Evolutionary conservation across 441 rosid species (phyloP).

Genomic region (California macrophylla): DNA sequence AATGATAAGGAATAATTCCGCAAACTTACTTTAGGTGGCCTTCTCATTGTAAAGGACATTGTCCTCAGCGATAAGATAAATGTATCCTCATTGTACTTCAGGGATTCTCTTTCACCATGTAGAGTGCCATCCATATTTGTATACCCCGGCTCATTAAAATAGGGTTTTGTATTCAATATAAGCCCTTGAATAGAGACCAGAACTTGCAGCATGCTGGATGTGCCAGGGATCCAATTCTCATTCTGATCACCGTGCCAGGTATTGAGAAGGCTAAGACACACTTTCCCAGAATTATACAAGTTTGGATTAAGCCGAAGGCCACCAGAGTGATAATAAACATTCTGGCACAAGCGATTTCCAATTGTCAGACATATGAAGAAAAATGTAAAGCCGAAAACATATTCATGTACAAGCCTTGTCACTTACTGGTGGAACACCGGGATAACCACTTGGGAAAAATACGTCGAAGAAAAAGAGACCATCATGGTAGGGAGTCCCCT

Average conservation of each 20-base stretch:
- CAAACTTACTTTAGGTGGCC: slow-evolving; percentile 56
- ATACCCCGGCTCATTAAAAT: slow-evolving; percentile 97
- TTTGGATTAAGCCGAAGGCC: slow-evolving; percentile 97
- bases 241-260: slow-evolving; percentile 94
- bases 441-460: slow-evolving; percentile 64
- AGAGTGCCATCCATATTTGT: slow-evolving; percentile 82
- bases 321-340: slow-evolving; percentile 86
- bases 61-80: slow-evolving; percentile 83
- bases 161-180: slow-evolving; percentile 84
- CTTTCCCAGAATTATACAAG: slow-evolving; percentile 84
- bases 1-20: not conserved
- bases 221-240: slow-evolving; percentile 91
- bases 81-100: slow-evolving; percentile 80
- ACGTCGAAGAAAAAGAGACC: slow-evolving; percentile 88
- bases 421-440: slow-evolving; percentile 68
- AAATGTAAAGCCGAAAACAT: slow-evolving; percentile 2
- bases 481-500: slow-evolving; percentile 91
- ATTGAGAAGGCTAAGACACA: slow-evolving; percentile 95
- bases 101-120: slow-evolving; percentile 88
- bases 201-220: slow-evolving; percentile 95
- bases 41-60: slow-evolving; percentile 82
- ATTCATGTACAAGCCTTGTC: slow-evolving; percentile 13
- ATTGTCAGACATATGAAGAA: slow-evolving; percentile 19
- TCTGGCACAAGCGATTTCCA: slow-evolving; percentile 35
- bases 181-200: slow-evolving; percentile 94